A percentile compares a stretch with the other conserved stretches of the same genome.
phyloP scores from a whole-genome alignment of 495 filamentous ascomycete species.

The Hyaloscypha finlandica region DNA sequence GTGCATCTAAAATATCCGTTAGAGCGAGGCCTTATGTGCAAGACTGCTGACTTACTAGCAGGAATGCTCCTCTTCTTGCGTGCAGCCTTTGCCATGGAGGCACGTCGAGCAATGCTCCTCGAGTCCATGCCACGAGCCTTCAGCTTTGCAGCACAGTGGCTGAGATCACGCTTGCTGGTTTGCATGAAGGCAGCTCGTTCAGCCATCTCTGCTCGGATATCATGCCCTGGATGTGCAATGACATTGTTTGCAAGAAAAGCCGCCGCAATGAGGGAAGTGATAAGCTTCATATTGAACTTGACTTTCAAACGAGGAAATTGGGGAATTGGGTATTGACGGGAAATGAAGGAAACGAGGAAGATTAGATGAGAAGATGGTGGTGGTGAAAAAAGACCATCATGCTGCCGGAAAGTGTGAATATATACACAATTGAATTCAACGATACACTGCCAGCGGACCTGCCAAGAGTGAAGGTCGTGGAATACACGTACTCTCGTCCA shows the following conservation, averaged over 20 bases:
- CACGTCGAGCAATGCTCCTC: constrained; percentile 40
- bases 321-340: not conserved
- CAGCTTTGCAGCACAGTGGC: constrained; percentile 41
- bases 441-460: not conserved
- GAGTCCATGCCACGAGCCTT: constrained; percentile 43
- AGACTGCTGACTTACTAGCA: constrained; percentile 1
- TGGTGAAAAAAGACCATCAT: not conserved
- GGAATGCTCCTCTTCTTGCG: constrained; percentile 36
- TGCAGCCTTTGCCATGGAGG: constrained; percentile 35
- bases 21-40: not conserved
- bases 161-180: constrained; percentile 38
- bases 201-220: constrained; percentile 42
- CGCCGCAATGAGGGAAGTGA: constrained; percentile 14
- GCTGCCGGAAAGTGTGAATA: not conserved
- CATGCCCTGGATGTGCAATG: constrained; percentile 45
- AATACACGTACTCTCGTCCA: not conserved
- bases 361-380: not conserved
- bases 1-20: constrained; percentile 10
- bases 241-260: constrained; percentile 15
- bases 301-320: not conserved
- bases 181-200: constrained; percentile 44
- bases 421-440: not conserved
- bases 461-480: not conserved
- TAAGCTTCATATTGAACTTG: constrained; percentile 16
- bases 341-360: not conserved